Evolutionary conservation across 2,329 filamentous ascomycete genomes (phyloP), one percentile per base, ranked within the genome.

Genomic region (Exophiala mesophila): DNA sequence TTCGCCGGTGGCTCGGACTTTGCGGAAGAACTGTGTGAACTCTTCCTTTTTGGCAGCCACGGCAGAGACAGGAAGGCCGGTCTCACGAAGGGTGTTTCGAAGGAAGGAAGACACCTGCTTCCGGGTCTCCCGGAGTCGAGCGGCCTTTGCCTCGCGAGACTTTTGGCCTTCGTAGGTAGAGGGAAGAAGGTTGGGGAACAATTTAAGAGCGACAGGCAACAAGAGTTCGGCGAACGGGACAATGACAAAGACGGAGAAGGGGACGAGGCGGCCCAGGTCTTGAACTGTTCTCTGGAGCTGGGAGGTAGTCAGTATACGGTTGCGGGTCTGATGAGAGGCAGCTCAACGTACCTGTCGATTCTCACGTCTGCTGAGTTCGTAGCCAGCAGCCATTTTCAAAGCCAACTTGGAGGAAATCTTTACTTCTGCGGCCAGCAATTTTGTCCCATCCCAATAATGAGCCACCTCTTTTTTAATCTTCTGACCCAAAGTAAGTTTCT

Each of bases 391-490:
- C 92, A 98, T 98, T 73, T 96, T 97, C 64, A 96, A 66, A 4
- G 89, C 92, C 54, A 98, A 71, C 50, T 83, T 83, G 49, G 85
- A 87, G 64, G 90, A 97, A 63, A 98, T 98, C 66, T 74, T 87
- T 61, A 97, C 82, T 68, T 98, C 92, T 2, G 88, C 85, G 16
- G 83, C 89, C 55, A 98, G 73, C 58, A 98, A 74, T 68, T 98
- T 98, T 19, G 88, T 97, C 47, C 92, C 92, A 67, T 98, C 92
- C 90, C 92, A 97, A 70, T 98, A 98, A 65, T 98, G 92, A 49
- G 83, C 80, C 10, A 74, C 76, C 67, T 98, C 92, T 65, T 94
- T 89, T 76, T 95, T 98, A 60, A 98, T 82, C 70, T 89, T 94
- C 64, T 97, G 86, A 66, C 80, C 83, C 1, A 97, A 36, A 0